These are phyloP conservation scores for Candida succiphila DNA, from an alignment of 805 yeast species.

Conservation along the genomic window DNA sequence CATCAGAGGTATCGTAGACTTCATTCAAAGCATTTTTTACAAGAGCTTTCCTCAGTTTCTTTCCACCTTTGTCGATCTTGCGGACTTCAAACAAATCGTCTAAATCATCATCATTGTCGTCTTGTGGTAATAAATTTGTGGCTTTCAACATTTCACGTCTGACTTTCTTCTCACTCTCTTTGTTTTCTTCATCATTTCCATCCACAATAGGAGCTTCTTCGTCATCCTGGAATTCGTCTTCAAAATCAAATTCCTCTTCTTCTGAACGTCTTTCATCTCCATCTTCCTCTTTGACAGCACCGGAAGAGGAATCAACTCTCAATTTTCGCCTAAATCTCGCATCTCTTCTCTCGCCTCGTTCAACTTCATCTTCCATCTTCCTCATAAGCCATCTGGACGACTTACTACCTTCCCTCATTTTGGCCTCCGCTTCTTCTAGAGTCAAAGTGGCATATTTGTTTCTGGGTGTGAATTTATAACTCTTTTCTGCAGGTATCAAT, in stretches of 20 bases:
- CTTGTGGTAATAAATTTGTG: conserved; percentile 54
- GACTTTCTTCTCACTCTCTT: conserved; percentile 74
- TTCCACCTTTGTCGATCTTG: conserved; percentile 86
- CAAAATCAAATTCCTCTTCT: conserved; percentile 87
- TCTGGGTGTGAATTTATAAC: conserved; percentile 86
- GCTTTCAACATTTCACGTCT: conserved; percentile 81
- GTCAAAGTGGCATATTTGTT: conserved; percentile 91
- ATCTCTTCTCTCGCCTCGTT: conserved; percentile 42
- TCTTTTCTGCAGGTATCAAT: conserved; percentile 92
- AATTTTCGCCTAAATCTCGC: conserved; percentile 35
- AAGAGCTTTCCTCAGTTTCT: conserved; percentile 72
- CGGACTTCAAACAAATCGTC: conserved; percentile 55
- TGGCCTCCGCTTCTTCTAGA: conserved; percentile 91
- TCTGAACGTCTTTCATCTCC: conserved; percentile 53
- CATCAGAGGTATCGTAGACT: conserved; percentile 82
- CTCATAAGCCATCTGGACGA: conserved; percentile 90
- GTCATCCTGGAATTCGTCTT: conserved; percentile 96
- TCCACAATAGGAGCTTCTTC: conserved; percentile 96
- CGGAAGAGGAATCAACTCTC: conserved; percentile 28
- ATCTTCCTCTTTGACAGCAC: conserved; percentile 14
- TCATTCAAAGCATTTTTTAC: conserved; percentile 80
- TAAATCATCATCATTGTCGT: conserved; percentile 48
- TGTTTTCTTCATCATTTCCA: conserved; percentile 92
- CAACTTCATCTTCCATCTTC: conserved; percentile 62
- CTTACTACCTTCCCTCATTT: conserved; percentile 67